Conservation (phyloP, 345 rosid genomes). For the Cardamine chenopodiifolia region DNA sequence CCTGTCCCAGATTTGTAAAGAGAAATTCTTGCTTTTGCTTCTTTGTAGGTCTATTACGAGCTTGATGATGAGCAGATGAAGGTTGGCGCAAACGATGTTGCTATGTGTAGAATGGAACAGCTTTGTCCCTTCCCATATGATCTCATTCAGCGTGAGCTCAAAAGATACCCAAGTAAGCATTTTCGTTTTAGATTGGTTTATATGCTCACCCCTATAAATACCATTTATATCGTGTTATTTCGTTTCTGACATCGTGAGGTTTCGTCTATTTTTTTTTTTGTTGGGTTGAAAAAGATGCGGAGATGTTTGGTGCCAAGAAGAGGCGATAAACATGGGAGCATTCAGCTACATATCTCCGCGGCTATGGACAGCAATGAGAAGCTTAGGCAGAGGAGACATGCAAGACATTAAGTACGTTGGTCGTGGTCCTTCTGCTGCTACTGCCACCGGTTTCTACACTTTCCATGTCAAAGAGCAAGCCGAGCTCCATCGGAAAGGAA, state of each 20-base stretch:
- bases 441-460: conserved; percentile 70
- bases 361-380: conserved; percentile 64
- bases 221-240: neutral
- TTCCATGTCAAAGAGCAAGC: conserved; percentile 63
- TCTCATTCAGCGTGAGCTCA: conserved; percentile 77
- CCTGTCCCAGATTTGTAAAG: neutral
- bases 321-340: conserved; percentile 90
- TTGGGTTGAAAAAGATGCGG: conserved; percentile 51
- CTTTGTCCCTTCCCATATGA: conserved; percentile 83
- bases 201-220: neutral
- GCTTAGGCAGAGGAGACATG: conserved; percentile 51
- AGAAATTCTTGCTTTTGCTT: neutral
- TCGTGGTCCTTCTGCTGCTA: conserved; percentile 72
- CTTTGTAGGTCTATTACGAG: conserved; percentile 61
- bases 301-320: conserved; percentile 84
- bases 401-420: conserved; percentile 74
- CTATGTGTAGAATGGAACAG: conserved; percentile 84
- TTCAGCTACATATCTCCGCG: conserved; percentile 58
- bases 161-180: conserved; percentile 62
- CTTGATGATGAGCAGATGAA: conserved; percentile 70
- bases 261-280: neutral
- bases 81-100: conserved; percentile 56
- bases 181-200: neutral
- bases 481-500: conserved; percentile 57
- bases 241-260: neutral